Evolutionary conservation across 2,329 filamentous ascomycete genomes (phyloP).

Genomic region (Talaromyces sp.): DNA sequence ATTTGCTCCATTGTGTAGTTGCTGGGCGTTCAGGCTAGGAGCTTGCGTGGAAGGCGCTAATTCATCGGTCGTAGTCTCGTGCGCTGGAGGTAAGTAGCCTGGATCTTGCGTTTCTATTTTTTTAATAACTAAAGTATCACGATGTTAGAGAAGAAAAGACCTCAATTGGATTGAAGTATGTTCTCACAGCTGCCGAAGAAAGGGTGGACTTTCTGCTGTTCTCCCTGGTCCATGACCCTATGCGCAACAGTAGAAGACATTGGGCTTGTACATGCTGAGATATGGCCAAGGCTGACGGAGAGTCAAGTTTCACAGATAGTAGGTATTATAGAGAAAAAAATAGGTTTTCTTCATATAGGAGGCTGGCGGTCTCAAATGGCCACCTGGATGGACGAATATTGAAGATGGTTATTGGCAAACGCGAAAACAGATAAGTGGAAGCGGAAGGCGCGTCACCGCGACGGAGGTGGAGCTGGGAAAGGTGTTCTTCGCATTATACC

Average conservation of each 20-base stretch:
- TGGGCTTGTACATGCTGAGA: constrained; percentile 23
- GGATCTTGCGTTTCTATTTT: not conserved
- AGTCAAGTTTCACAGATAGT: constrained; percentile 16
- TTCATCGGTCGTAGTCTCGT: not conserved
- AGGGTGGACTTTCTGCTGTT: constrained; percentile 39
- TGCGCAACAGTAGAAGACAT: constrained; percentile 28
- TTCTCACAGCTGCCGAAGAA: constrained; percentile 40
- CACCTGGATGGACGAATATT: not conserved
- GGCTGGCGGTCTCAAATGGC: not conserved
- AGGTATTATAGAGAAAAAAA: not conserved
- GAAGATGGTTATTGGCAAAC: constrained; percentile 1
- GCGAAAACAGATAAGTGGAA: not conserved
- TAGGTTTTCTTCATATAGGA: not conserved
- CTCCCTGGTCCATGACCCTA: constrained; percentile 39
- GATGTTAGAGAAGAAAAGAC: not conserved
- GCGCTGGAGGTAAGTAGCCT: not conserved
- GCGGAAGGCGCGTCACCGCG: constrained; percentile 16
- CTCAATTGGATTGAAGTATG: not conserved
- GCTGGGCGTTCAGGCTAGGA: not conserved
- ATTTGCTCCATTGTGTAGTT: constrained; percentile 4
- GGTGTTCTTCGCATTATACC: not conserved
- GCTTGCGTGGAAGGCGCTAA: not conserved
- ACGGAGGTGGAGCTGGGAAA: not conserved
- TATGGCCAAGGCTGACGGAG: not conserved
- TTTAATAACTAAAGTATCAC: constrained; percentile 2